Percentiles rank a stretch among this genome's conserved stretches.
Evolutionary conservation across 108 stramenopile species (phyloP).

Genomic region (Cyclotella choctawhatcheeana): DNA sequence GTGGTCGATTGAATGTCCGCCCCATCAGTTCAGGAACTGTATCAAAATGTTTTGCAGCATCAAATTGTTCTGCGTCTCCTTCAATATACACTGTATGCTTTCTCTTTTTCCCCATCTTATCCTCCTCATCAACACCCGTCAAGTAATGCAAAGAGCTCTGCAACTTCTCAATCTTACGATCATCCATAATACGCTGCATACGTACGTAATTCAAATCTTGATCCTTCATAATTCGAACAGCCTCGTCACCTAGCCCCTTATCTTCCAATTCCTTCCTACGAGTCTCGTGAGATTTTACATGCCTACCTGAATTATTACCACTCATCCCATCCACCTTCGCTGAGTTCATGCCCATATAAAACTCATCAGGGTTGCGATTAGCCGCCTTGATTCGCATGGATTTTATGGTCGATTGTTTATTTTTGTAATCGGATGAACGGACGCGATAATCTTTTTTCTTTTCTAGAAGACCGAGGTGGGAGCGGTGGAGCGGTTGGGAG

Average conservation of each 20-base stretch:
- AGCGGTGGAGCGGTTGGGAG: constrained; percentile 87
- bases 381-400: constrained; percentile 80
- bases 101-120: constrained; percentile 39
- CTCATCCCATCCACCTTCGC: constrained; percentile 62
- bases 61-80: constrained; percentile 70
- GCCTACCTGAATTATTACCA: constrained; percentile 54
- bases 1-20: constrained; percentile 87
- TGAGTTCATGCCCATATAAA: constrained; percentile 98
- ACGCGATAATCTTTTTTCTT: constrained; percentile 96
- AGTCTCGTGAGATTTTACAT: constrained; percentile 59
- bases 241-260: constrained; percentile 58
- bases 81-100: constrained; percentile 87
- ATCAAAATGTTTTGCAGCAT: constrained; percentile 89
- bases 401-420: constrained; percentile 78
- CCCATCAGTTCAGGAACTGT: constrained; percentile 86
- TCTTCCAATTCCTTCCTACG: constrained; percentile 54
- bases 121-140: constrained; percentile 36
- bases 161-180: constrained; percentile 77
- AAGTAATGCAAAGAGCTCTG: constrained; percentile 85
- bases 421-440: constrained; percentile 93
- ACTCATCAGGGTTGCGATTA: constrained; percentile 98
- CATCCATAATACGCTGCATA: constrained; percentile 80
- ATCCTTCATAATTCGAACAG: constrained; percentile 91
- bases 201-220: constrained; percentile 95
- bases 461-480: constrained; percentile 95